Evolutionary conservation across 257 asterid genomes (phyloP).

Genomic region (Solanum pimpinellifolium): DNA sequence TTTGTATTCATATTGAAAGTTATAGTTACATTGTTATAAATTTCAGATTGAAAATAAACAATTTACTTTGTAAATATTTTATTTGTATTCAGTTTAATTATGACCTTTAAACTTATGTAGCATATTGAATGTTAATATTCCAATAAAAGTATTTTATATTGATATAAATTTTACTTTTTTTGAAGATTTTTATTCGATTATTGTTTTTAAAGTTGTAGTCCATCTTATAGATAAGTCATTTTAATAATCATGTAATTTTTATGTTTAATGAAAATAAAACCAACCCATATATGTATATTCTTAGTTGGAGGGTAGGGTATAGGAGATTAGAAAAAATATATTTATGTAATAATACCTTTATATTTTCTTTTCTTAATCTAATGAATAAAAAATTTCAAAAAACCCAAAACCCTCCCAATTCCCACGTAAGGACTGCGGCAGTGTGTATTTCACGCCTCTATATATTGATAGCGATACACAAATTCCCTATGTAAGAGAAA

Average conservation of each 20-base stretch:
- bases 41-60: no score
- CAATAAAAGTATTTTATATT: neutral
- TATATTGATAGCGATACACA: neutral
- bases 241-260: no score
- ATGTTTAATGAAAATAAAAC: neutral
- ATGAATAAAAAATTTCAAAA: neutral
- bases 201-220: neutral
- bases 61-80: neutral
- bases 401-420: neutral
- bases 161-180: no score
- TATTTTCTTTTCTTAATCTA: neutral
- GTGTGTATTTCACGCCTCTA: neutral
- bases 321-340: no score
- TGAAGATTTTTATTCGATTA: no score
- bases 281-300: neutral
- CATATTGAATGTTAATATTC: no score
- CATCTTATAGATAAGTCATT: neutral
- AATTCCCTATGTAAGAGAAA: neutral
- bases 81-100: neutral
- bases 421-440: neutral
- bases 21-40: neutral
- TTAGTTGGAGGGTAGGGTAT: no score
- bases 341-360: no score
- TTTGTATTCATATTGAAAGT: neutral
- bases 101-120: neutral